Conservation (phyloP, 2,329 filamentous ascomycete species). For the Paramyrothecium roridum region DNA sequence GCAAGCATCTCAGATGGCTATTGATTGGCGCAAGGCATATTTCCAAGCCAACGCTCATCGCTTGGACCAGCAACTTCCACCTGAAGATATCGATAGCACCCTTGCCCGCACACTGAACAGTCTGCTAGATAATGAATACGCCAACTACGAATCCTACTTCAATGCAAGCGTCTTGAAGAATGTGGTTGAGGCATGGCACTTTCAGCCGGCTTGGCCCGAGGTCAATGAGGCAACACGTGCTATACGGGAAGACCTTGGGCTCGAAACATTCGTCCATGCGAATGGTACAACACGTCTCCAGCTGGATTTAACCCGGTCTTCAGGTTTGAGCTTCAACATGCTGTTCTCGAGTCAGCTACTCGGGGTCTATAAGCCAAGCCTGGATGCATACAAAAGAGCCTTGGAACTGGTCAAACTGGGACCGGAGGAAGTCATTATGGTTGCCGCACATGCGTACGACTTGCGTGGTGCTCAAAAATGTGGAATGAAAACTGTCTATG, state of each 20-base stretch:
- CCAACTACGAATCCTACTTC: not conserved
- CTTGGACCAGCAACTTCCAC: constrained; percentile 24
- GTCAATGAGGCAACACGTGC: constrained; percentile 36
- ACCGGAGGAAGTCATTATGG: constrained; percentile 46
- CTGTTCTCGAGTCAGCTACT: constrained; percentile 50
- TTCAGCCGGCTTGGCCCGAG: constrained; percentile 48
- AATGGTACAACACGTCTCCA: constrained; percentile 55
- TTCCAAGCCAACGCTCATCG: constrained; percentile 42
- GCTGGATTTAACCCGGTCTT: constrained; percentile 45
- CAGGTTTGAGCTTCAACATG: constrained; percentile 46
- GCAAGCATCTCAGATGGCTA: constrained; percentile 36
- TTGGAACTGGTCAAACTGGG: constrained; percentile 38
- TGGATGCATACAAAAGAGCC: constrained; percentile 41
- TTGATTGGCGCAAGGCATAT: constrained; percentile 48
- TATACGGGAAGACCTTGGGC: constrained; percentile 29
- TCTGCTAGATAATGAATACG: constrained; percentile 18
- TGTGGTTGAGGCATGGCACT: constrained; percentile 42
- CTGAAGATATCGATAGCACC: constrained; percentile 51
- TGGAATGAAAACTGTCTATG: constrained; percentile 50
- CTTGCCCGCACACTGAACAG: constrained; percentile 36
- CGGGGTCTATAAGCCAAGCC: constrained; percentile 44
- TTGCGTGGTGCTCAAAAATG: constrained; percentile 41
- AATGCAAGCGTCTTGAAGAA: constrained; percentile 13
- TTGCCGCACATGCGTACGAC: constrained; percentile 55
- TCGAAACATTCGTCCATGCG: constrained; percentile 47